Evolutionary conservation across 129 eudicot genomes (phyloP), one percentile per base, ranked within the genome.

Genomic region (Chrysanthemum lavandulifolium): DNA sequence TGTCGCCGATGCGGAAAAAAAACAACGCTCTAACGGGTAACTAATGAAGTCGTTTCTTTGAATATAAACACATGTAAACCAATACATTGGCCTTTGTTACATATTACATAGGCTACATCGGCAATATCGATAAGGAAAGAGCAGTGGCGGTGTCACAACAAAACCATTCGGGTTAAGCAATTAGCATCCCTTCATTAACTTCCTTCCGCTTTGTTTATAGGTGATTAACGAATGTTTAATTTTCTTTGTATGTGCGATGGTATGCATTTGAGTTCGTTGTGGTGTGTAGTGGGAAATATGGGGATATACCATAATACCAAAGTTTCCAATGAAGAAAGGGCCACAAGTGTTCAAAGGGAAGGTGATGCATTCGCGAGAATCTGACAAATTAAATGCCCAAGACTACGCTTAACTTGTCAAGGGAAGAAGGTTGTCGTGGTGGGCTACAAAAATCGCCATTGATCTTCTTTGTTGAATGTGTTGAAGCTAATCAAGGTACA

Each of bases 401-500:
- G 84, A 83, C 16, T 76, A 90, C 16, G 63, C 73, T 0, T 18
- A 85, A 18, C 77, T 92, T 14, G 78, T 92, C 3, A 81, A 83
- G 96, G 84, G 36, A 87, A 89, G 48, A 92, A 89, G 75, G 96
- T 89, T 65, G 98, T 81, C 9, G 82, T 92, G 0, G 82, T 92
- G 21, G 98, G 98, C 6, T 92, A 89, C 87, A 89, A 75, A 92
- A 92, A 82, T 92, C 98, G 98, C 90, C 25, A 92, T 92, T 69
- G 98, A 92, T 82, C 81, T 92, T 45, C 96, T n/a, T 96, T 10
- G 82, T 89, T 62, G 98, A 92, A 76, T 92, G 98, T 78, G 98
- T 96, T 4, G 74, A 85, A 80, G 94, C 92, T 60, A 92, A 92
- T 36, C 96, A 92, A 83, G 98, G 98, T 92, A 82, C 2, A 4